A percentile compares a stretch with the other conserved stretches of the same genome.
Evolutionary conservation across 1,284 basidiomycete species (phyloP).

Genomic region (Pisolithus thermaeus): DNA sequence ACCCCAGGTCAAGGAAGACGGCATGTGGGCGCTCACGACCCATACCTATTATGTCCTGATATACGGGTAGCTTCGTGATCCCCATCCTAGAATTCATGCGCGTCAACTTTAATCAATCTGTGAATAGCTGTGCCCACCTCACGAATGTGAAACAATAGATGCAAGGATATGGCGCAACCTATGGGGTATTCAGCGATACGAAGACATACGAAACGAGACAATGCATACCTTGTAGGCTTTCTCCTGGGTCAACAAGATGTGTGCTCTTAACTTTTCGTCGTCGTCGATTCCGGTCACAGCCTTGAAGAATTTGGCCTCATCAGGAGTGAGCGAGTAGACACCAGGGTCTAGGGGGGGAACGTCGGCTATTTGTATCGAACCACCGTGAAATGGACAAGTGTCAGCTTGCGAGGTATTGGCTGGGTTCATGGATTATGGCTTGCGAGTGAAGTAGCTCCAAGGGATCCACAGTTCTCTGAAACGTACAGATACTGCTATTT

Average conservation of each 20-base stretch:
- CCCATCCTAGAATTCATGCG: neutral
- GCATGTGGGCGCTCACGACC: conserved; percentile 15
- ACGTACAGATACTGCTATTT: no score
- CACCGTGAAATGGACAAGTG: neutral
- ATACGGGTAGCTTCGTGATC: conserved; percentile 7
- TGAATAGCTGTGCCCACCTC: neutral
- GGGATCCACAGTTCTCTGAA: no score
- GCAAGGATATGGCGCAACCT: conserved; percentile 3
- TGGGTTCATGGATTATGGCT: neutral
- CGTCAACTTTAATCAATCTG: neutral
- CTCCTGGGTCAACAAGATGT: conserved; percentile 16
- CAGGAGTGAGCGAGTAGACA: neutral
- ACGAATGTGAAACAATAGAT: conserved; percentile 1
- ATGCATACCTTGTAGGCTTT: conserved; percentile 15
- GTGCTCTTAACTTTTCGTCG: conserved; percentile 13
- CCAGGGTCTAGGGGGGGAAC: neutral
- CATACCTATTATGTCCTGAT: conserved; percentile 13
- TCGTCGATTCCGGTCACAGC: conserved; percentile 12
- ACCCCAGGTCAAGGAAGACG: conserved; percentile 24
- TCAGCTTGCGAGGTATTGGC: neutral
- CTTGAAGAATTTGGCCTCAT: conserved; percentile 18
- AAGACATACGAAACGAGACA: neutral
- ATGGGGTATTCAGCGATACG: neutral
- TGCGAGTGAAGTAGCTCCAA: neutral
- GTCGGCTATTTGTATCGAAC: neutral